phyloP scores from a whole-genome alignment of 2,329 filamentous ascomycete genomes.

The Metarhizium rileyi region DNA sequence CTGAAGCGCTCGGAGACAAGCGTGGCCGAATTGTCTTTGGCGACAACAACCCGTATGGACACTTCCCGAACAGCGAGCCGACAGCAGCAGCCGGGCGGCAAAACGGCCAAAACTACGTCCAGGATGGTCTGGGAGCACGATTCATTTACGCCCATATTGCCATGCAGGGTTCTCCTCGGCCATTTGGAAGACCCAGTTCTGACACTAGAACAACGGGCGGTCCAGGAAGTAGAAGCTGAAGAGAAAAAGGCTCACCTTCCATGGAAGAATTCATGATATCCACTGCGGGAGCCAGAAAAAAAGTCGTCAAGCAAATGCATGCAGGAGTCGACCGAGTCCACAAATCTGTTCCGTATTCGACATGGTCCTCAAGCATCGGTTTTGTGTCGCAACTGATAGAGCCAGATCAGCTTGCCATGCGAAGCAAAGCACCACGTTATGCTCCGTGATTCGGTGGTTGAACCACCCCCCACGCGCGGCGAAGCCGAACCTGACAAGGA shows the following conservation, averaged over 20 bases:
- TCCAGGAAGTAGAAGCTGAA: neutral
- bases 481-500: slow-evolving; percentile 1
- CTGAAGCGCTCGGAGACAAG: neutral
- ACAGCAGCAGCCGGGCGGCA: neutral
- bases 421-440: too few species aligned
- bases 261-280: slow-evolving; percentile 1
- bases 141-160: slow-evolving; percentile 1
- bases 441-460: too few species aligned
- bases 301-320: slow-evolving; percentile 6
- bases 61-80: neutral
- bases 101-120: neutral
- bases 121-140: neutral
- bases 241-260: slow-evolving; percentile 7
- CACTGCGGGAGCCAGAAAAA: slow-evolving; percentile 8
- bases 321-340: slow-evolving; percentile 2
- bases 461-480: slow-evolving; percentile 1
- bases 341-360: neutral
- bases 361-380: neutral
- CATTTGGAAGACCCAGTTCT: neutral
- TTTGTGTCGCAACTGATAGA: neutral
- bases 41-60: neutral
- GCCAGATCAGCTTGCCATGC: neutral
- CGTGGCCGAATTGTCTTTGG: neutral
- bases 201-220: neutral
- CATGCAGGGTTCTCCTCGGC: slow-evolving; percentile 4